Conservation (phyloP, 208 protist species). For the Sergeia podlipaevii region DNA sequence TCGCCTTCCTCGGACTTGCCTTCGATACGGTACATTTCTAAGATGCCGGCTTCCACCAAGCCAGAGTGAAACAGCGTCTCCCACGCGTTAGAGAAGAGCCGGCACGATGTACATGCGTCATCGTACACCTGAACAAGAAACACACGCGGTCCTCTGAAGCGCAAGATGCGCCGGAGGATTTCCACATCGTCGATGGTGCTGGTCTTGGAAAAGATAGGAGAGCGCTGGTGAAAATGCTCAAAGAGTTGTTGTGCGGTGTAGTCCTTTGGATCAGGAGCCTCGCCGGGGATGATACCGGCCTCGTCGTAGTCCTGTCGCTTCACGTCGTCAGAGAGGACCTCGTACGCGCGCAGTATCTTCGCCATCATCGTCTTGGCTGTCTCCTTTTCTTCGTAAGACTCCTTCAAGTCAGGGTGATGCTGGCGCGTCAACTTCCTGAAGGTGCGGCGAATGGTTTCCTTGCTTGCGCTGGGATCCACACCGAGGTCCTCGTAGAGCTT, state of each 20-base stretch:
- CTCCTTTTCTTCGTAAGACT: conserved; percentile 78
- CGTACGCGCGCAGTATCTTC: conserved; percentile 76
- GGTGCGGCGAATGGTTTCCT: conserved; percentile 69
- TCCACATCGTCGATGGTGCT: conserved; percentile 34
- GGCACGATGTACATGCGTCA: conserved; percentile 59
- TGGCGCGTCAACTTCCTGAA: conserved; percentile 70
- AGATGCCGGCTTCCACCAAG: conserved; percentile 43
- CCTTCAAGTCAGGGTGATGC: conserved; percentile 90
- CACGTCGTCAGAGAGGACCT: conserved; percentile 66
- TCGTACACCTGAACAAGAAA: conserved; percentile 78
- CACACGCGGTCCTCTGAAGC: conserved; percentile 61
- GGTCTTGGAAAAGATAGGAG: conserved; percentile 78
- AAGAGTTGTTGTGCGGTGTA: conserved; percentile 64
- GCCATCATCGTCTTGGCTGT: conserved; percentile 78
- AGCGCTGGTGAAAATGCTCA: conserved; percentile 59
- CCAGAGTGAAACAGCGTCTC: conserved; percentile 62
- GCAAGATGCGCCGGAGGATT: conserved; percentile 38
- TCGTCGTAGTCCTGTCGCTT: conserved; percentile 70
- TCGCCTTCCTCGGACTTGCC: conserved; percentile 40
- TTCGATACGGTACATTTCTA: conserved; percentile 85
- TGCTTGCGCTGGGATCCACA: conserved; percentile 35
- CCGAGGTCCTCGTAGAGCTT: conserved; percentile 76
- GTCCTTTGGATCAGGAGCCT: conserved; percentile 35
- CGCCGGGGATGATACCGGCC: conserved; percentile 62
- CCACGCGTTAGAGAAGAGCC: conserved; percentile 53